These are phyloP conservation scores for Wallacemonas collosoma DNA, from an alignment of 208 protist genomes.

Conservation along the genomic window DNA sequence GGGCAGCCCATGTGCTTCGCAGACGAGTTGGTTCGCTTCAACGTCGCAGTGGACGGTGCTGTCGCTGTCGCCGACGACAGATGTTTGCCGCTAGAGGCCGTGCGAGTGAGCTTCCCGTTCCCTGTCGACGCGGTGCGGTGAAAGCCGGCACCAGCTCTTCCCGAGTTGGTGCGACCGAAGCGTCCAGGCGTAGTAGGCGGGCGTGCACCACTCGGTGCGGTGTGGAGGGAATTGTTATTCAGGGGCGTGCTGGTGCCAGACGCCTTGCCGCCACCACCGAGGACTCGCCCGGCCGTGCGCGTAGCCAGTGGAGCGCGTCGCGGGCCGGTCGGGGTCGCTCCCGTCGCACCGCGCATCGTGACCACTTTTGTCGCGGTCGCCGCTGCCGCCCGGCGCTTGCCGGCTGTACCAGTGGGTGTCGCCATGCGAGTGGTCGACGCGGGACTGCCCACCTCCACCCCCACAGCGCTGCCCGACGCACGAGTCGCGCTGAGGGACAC, in stretches of 20 bases:
- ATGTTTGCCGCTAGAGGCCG: constrained; percentile 75
- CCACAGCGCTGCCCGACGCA: constrained; percentile 4
- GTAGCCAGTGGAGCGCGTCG: constrained; percentile 21
- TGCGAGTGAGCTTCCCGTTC: constrained; percentile 87
- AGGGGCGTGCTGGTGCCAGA: constrained; percentile 13
- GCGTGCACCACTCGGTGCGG: background rate
- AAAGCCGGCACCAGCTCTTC: constrained; percentile 7
- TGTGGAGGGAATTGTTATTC: constrained; percentile 7
- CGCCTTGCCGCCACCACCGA: constrained; percentile 20
- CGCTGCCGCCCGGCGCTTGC: background rate
- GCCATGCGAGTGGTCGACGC: background rate
- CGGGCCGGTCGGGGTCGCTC: background rate
- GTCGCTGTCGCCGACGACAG: constrained; percentile 11
- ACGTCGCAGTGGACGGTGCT: constrained; percentile 8
- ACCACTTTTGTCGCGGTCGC: background rate
- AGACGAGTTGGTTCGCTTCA: constrained; percentile 35
- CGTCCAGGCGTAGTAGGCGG: background rate
- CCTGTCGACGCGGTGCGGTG: constrained; percentile 11
- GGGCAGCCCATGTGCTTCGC: background rate
- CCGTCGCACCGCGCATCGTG: background rate
- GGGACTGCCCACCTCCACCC: background rate
- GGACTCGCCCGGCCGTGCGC: constrained; percentile 42
- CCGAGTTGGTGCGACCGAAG: constrained; percentile 17
- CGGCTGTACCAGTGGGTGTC: background rate
- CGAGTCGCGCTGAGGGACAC: background rate